Conservation (phyloP, 768 basidiomycete genomes). For the Rhodosporidiobolus sp. region DNA sequence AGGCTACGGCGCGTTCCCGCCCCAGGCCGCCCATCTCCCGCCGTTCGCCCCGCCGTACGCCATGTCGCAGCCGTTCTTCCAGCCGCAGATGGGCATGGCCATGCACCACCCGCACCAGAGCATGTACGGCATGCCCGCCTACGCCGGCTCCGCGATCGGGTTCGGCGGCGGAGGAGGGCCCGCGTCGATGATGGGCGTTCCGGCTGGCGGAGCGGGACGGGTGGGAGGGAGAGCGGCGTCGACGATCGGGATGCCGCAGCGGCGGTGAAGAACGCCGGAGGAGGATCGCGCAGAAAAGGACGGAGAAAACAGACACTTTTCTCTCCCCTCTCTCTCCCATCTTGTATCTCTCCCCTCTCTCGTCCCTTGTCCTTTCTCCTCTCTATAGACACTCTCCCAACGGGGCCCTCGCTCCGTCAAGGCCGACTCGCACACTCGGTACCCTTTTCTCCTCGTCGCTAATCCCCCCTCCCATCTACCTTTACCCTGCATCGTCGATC, state of each 20-base stretch:
- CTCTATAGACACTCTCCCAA: background rate
- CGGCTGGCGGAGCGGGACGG: background rate
- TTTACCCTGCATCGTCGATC: background rate
- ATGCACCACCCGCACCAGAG: background rate
- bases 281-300: background rate
- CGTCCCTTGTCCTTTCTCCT: no score
- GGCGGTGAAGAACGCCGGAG: background rate
- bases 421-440: no score
- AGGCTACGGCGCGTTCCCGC: conserved; percentile 11
- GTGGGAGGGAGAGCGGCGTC: conserved; percentile 9
- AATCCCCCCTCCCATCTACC: background rate
- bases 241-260: conserved; percentile 17
- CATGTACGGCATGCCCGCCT: conserved; percentile 25
- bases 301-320: background rate
- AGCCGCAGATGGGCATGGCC: background rate
- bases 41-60: conserved; percentile 33
- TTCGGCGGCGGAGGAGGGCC: background rate
- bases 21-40: conserved; percentile 21
- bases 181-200: conserved; percentile 5
- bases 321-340: no score
- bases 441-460: background rate
- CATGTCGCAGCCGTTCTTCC: conserved; percentile 37
- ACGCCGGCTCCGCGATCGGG: conserved; percentile 29
- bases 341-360: no score
- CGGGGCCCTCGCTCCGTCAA: background rate